phyloP scores from a whole-genome alignment of 805 yeast species.

The Isabelozyma pseudorhagii region DNA sequence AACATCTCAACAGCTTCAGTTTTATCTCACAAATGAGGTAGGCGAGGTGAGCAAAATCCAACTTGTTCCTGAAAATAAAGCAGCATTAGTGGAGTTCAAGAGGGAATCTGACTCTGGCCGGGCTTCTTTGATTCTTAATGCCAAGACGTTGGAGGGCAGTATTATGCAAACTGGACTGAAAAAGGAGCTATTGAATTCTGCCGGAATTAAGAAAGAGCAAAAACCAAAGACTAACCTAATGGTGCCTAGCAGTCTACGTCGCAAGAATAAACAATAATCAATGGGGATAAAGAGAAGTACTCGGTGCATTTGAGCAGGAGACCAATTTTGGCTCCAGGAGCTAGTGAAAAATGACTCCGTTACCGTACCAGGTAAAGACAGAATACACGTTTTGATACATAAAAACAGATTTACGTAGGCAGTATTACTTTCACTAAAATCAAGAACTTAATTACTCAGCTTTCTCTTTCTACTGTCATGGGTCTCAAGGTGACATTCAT shows the following conservation, averaged over 20 bases:
- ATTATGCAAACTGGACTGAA: conserved; percentile 7
- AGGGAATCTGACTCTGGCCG: conserved; percentile 47
- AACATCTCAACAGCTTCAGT: conserved; percentile 29
- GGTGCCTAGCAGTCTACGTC: not conserved
- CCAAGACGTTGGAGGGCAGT: conserved; percentile 32
- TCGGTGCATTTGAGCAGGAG: too few species aligned
- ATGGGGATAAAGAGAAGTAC: too few species aligned
- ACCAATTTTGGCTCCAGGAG: too few species aligned
- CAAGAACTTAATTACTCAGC: too few species aligned
- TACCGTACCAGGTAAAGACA: too few species aligned
- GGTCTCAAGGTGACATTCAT: too few species aligned
- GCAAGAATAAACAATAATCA: not conserved
- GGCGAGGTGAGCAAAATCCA: conserved; percentile 34
- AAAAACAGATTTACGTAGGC: too few species aligned
- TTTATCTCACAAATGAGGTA: conserved; percentile 20
- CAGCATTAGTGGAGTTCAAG: conserved; percentile 50
- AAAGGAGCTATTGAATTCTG: not conserved
- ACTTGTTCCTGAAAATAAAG: conserved; percentile 42
- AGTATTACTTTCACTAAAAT: too few species aligned
- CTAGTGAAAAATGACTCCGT: too few species aligned
- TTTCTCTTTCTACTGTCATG: too few species aligned
- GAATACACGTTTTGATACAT: too few species aligned
- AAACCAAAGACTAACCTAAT: not conserved
- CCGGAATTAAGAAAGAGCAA: not conserved
- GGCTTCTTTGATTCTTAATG: conserved; percentile 43